Conservation (phyloP, 768 basidiomycete genomes). For the Neoboletus magnificus region DNA sequence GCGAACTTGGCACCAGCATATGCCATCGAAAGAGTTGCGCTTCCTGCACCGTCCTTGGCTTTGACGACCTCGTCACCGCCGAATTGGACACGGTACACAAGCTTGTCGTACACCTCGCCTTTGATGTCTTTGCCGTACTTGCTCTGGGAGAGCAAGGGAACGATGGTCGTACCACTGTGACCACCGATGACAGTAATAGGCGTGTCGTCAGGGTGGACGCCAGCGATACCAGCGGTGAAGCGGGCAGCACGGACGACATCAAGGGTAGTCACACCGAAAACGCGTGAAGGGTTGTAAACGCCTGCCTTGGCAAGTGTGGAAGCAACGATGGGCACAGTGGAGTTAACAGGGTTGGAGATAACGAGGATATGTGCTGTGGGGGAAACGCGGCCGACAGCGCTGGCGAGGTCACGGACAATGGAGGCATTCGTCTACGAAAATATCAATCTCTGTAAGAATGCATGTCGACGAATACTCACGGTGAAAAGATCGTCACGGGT, state of each 20-base stretch:
- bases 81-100: conserved; percentile 93
- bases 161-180: conserved; percentile 96
- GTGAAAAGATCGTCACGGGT: conserved; percentile 97
- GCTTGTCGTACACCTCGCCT: conserved; percentile 69
- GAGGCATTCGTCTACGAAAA: conserved; percentile 83
- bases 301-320: conserved; percentile 88
- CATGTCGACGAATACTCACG: conserved; percentile 43
- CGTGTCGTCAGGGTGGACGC: conserved; percentile 62
- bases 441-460: not conserved
- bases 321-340: conserved; percentile 96
- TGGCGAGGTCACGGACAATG: conserved; percentile 94
- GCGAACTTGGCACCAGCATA: conserved; percentile 75
- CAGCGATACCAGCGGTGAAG: conserved; percentile 75
- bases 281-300: conserved; percentile 80
- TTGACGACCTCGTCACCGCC: conserved; percentile 99
- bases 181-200: conserved; percentile 88
- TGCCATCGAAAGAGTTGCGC: conserved; percentile 75
- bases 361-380: conserved; percentile 93
- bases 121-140: conserved; percentile 63
- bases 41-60: conserved; percentile 88
- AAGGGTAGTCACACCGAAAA: conserved; percentile 98
- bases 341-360: conserved; percentile 99
- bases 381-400: conserved; percentile 78
- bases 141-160: conserved; percentile 90
- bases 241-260: conserved; percentile 96